Evolutionary conservation across 108 stramenopile genomes (phyloP).

Genomic region (Halocafeteria seosinensis): DNA sequence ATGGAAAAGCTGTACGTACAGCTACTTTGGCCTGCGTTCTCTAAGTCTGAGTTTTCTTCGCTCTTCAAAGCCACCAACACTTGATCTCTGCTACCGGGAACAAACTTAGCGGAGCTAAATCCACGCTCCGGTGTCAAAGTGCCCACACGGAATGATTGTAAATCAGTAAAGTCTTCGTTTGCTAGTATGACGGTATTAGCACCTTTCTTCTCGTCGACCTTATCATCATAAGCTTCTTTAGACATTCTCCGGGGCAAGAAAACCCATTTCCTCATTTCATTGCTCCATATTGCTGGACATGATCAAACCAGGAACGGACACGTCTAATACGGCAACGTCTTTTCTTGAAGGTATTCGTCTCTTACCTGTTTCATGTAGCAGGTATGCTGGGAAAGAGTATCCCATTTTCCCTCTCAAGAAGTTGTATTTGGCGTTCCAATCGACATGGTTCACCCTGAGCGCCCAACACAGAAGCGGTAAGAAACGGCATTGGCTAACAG

Average conservation of each 20-base stretch:
- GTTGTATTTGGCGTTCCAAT: conserved; percentile 22
- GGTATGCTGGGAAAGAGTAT: conserved; percentile 18
- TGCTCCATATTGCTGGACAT: no score
- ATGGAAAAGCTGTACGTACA: background rate
- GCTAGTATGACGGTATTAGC: conserved; percentile 23
- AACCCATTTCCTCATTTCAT: no score
- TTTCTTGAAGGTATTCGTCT: no score
- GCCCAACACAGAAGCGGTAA: no score
- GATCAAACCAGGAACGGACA: no score
- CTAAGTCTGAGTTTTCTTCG: conserved; percentile 21
- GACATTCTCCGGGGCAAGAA: conserved; percentile 31
- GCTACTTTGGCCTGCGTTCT: background rate
- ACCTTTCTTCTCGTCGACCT: conserved; percentile 27
- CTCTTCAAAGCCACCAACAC: conserved; percentile 32
- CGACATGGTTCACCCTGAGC: conserved; percentile 3
- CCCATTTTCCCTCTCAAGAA: conserved; percentile 12
- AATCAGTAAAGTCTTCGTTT: conserved; percentile 10
- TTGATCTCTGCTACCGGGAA: conserved; percentile 19
- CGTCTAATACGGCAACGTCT: no score
- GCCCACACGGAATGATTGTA: conserved; percentile 12
- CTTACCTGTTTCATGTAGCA: conserved; percentile 31
- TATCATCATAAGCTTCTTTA: conserved; percentile 25
- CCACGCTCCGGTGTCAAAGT: conserved; percentile 20
- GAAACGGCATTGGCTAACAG: background rate
- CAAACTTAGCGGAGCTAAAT: conserved; percentile 34